Evolutionary conservation across 805 yeast genomes (phyloP).

Genomic region (Nakazawaea molendinolei): DNA sequence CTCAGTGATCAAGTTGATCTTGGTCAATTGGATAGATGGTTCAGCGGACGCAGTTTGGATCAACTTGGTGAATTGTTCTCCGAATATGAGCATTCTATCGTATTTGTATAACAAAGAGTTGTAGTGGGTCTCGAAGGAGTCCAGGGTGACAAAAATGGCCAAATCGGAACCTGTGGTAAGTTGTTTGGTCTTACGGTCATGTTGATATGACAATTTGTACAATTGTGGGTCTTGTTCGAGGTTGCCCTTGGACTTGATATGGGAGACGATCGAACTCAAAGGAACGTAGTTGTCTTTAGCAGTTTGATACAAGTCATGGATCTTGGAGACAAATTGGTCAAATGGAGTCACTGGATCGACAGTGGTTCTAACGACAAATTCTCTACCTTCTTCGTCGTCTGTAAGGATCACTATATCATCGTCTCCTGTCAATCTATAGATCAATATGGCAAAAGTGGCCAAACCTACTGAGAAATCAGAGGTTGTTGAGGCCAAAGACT

Average conservation of each 20-base stretch:
- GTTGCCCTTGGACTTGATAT: conserved; percentile 41
- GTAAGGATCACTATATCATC: conserved; percentile 90
- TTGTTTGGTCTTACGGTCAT: conserved; percentile 31
- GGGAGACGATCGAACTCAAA: conserved; percentile 49
- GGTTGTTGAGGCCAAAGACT: conserved; percentile 15
- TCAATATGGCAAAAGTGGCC: conserved; percentile 61
- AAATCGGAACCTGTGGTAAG: conserved; percentile 48
- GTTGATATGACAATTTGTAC: conserved; percentile 55
- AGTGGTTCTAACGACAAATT: conserved; percentile 56
- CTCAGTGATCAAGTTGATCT: conserved; percentile 62
- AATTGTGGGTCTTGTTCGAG: conserved; percentile 56
- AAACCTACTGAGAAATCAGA: conserved; percentile 44
- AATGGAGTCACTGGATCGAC: conserved; percentile 53
- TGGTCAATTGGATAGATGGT: conserved; percentile 42
- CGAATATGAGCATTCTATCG: conserved; percentile 61
- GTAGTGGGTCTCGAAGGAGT: conserved; percentile 45
- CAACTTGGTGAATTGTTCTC: conserved; percentile 66
- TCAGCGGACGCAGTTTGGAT: conserved; percentile 28
- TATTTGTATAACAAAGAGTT: conserved; percentile 69
- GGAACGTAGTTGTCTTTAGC: conserved; percentile 32
- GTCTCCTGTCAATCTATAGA: conserved; percentile 84
- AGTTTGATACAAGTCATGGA: conserved; percentile 32
- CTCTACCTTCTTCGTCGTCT: conserved; percentile 36
- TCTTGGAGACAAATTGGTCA: conserved; percentile 39
- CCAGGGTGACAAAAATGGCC: conserved; percentile 41